Conservation (phyloP, 495 filamentous ascomycete genomes). For the Cercophora scortea region DNA sequence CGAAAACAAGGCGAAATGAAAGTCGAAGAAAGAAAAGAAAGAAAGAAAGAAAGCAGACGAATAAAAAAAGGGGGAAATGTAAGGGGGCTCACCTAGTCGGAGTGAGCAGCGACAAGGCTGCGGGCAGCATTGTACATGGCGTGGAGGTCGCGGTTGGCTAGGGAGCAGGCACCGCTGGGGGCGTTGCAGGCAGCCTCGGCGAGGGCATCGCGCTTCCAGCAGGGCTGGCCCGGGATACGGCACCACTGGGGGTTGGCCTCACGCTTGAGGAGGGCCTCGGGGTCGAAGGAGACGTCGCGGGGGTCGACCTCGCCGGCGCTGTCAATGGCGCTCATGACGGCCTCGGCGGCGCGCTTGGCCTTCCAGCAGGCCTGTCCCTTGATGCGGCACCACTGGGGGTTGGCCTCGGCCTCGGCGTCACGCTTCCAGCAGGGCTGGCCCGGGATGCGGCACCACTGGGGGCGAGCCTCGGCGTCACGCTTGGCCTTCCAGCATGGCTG, state of each 20-base stretch:
- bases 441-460: slow-evolving; percentile 6
- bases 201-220: slow-evolving; percentile 23
- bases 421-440: slow-evolving; percentile 26
- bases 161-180: slow-evolving; percentile 22
- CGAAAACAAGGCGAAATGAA: too few species aligned
- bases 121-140: slow-evolving; percentile 25
- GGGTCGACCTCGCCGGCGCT: slow-evolving; percentile 5
- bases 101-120: slow-evolving; percentile 19
- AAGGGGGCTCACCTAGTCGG: slow-evolving; percentile 10
- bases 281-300: slow-evolving; percentile 10
- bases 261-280: slow-evolving; percentile 17
- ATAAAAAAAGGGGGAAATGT: not conserved
- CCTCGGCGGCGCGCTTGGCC: slow-evolving; percentile 27
- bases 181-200: slow-evolving; percentile 19
- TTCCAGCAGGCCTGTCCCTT: slow-evolving; percentile 23
- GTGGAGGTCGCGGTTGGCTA: slow-evolving; percentile 28
- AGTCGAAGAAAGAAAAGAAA: too few species aligned
- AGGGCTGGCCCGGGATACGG: slow-evolving; percentile 13
- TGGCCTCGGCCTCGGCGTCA: not conserved
- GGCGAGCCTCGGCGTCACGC: not conserved
- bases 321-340: slow-evolving; percentile 23
- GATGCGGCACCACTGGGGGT: not conserved
- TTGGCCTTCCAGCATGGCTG: slow-evolving; percentile 26
- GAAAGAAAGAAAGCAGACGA: not conserved
- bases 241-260: slow-evolving; percentile 6